These are phyloP conservation scores for Neoascochyta sp. DNA, from an alignment of 2,329 filamentous ascomycete genomes.

Conservation along the genomic window DNA sequence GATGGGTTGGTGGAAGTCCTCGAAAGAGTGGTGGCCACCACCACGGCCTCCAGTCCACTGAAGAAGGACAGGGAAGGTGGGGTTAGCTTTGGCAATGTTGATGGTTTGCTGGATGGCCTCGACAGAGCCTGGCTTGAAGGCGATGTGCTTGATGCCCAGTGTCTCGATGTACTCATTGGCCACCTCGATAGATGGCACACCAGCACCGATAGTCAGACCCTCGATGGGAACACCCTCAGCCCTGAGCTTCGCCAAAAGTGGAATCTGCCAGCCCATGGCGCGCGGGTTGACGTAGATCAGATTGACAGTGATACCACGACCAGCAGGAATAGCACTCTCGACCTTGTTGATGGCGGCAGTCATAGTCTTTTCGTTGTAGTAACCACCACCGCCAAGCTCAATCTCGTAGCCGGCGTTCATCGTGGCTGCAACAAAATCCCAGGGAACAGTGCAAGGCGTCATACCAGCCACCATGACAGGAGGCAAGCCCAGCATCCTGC, in stretches of 20 bases:
- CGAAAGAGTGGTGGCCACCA: slow-evolving; percentile 50
- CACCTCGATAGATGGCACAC: slow-evolving; percentile 48
- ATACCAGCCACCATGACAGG: slow-evolving; percentile 50
- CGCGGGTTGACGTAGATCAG: slow-evolving; percentile 54
- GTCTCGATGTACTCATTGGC: slow-evolving; percentile 57
- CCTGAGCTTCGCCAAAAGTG: slow-evolving; percentile 47
- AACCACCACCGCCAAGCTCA: slow-evolving; percentile 51
- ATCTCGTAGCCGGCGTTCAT: slow-evolving; percentile 52
- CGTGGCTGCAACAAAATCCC: slow-evolving; percentile 52
- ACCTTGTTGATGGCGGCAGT: slow-evolving; percentile 46
- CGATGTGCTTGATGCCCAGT: slow-evolving; percentile 47
- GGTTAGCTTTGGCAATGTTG: slow-evolving; percentile 47
- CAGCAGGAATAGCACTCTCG: slow-evolving; percentile 44
- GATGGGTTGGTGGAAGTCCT: slow-evolving; percentile 51
- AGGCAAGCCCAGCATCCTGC: slow-evolving; percentile 45
- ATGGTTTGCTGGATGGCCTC: slow-evolving; percentile 47
- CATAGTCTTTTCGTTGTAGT: slow-evolving; percentile 46
- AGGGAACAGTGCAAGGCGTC: slow-evolving; percentile 47
- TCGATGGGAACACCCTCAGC: slow-evolving; percentile 47
- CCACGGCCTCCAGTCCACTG: slow-evolving; percentile 52
- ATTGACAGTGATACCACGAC: slow-evolving; percentile 52
- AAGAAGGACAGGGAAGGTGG: slow-evolving; percentile 45
- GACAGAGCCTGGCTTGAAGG: slow-evolving; percentile 48
- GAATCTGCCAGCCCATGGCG: slow-evolving; percentile 53
- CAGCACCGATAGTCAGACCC: slow-evolving; percentile 48